Base-by-base conservation (phyloP, 768 basidiomycete genomes). In the Tubosaeta sp. region DNA sequence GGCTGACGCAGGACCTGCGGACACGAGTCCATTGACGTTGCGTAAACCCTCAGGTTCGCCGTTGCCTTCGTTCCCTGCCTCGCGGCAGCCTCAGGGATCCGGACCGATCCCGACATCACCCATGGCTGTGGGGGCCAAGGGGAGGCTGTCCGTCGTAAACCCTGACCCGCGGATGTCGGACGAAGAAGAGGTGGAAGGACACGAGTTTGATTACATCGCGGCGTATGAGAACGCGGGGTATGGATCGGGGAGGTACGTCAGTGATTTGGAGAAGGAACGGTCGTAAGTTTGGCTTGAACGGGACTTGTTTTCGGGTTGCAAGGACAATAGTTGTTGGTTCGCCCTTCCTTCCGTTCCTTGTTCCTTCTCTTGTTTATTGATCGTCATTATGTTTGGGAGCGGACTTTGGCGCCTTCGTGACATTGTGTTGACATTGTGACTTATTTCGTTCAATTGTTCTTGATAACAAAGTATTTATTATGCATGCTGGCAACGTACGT, bases 171-270 rank as follows among this genome's bases (percentile, higher is more conserved):
- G 44, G 13, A 37, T 29, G 19, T 51, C 50, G 27, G 64, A 68
- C 22, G 74, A 71, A 1, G 74, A 72, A 8, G 39, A 26, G 5
- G 43, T 26, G 12, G 43, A 9, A 5, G 16, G 11, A 6, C 78
- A 78, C 4, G 69, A 73, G 13, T 83, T 78, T 58, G 83, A 84
- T 62, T 83, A 85, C 54, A 73, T 83, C 43, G 73, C 74, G 43
- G 83, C 80, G 26, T 85, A 87, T 66, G 63, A 62, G 29, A 46
- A 48, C 14, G 54, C 33, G 29, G 74, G 72, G 22, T 80, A 81
- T 64, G 68, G 63, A 16, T 64, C 71, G 17, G 77, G 76, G 19
- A 73, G 60, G 59, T 80, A 76, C 58, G 69, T 76, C 26, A 80
- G 77, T 37, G 70, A 78, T 62, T 59, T 80, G 61, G 77, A 79